phyloP scores from a whole-genome alignment of 2,329 filamentous ascomycete genomes.

The Talaromyces sp. region DNA sequence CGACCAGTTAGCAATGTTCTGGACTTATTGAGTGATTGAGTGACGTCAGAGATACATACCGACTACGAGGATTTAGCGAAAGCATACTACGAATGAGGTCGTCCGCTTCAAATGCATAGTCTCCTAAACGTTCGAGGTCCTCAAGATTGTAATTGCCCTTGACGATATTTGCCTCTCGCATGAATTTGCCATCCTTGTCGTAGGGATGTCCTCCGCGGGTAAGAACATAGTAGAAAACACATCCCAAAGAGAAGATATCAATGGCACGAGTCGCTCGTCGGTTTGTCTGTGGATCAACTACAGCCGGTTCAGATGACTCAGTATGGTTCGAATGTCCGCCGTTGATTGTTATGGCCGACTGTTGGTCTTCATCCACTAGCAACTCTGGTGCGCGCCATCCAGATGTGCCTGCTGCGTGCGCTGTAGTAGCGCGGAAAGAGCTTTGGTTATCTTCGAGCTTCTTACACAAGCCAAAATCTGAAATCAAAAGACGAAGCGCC shows the following conservation, averaged over 20 bases:
- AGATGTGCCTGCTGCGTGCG: conserved; percentile 86
- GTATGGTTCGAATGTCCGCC: conserved; percentile 35
- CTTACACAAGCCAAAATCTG: conserved; percentile 96
- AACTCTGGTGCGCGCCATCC: conserved; percentile 97
- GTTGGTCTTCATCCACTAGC: conserved; percentile 72
- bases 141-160: conserved; percentile 75
- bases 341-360: conserved; percentile 30
- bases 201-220: conserved; percentile 91
- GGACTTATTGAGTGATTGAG: neutral
- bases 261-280: conserved; percentile 91
- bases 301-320: conserved; percentile 49
- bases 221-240: conserved; percentile 99
- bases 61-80: conserved; percentile 59
- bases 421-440: conserved; percentile 90
- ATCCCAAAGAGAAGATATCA: conserved; percentile 93
- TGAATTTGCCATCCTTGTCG: conserved; percentile 89
- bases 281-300: conserved; percentile 56
- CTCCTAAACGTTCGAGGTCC: conserved; percentile 70
- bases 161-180: conserved; percentile 95
- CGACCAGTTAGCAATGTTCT: conserved; percentile 19
- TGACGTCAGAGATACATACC: conserved; percentile 34
- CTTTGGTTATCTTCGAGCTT: conserved; percentile 93
- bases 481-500: conserved; percentile 82
- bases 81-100: conserved; percentile 84
- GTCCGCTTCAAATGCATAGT: conserved; percentile 81